Evolutionary conservation across 192 early-diverging fungal species (phyloP).

Genomic region (Coemansia furcata): DNA sequence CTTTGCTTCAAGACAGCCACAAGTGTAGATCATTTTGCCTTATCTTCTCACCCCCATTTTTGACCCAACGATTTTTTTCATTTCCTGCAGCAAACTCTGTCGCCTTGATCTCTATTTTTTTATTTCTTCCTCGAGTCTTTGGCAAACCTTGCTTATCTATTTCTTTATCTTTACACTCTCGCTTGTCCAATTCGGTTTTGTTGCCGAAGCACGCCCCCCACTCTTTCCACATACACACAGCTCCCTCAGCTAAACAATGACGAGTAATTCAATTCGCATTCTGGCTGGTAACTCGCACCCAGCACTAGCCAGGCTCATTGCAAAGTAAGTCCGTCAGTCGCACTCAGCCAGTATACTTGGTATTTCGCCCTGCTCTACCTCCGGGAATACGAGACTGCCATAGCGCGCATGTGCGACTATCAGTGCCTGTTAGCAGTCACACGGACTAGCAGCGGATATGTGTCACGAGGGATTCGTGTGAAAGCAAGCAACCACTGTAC

Average conservation of each 20-base stretch:
- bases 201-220: neutral
- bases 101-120: constrained; percentile 2
- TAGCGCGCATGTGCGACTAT: neutral
- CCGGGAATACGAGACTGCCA: neutral
- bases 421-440: neutral
- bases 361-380: neutral
- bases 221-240: neutral
- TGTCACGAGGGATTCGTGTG: neutral
- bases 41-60: neutral
- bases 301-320: constrained; percentile 86
- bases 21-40: neutral
- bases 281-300: constrained; percentile 96
- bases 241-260: constrained; percentile 46
- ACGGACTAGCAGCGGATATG: neutral
- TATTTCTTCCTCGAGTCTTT: neutral
- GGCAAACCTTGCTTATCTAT: neutral
- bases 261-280: constrained; percentile 93
- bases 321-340: constrained; percentile 64
- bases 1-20: neutral
- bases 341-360: neutral
- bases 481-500: neutral
- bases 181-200: neutral
- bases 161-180: neutral
- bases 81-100: neutral
- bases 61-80: neutral